These are phyloP conservation scores for Trichoderma sp. DNA, from an alignment of 2,329 filamentous ascomycete species.

Conservation along the genomic window DNA sequence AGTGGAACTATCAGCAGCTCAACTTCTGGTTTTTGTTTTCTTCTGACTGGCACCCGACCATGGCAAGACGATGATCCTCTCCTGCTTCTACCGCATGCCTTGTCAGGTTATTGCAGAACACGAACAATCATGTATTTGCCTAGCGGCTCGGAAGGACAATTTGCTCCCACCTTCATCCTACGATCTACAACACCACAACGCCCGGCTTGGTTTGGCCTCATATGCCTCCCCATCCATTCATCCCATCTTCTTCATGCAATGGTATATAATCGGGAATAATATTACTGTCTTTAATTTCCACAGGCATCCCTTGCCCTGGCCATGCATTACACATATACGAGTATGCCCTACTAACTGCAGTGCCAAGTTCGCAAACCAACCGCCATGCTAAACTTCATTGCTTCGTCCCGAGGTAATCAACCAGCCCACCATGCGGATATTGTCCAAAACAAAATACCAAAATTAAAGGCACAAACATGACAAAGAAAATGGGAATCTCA, in stretches of 20 bases:
- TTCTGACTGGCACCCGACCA: not conserved
- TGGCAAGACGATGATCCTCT: not conserved
- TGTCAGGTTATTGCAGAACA: not conserved
- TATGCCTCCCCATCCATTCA: not conserved
- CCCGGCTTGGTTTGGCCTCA: not conserved
- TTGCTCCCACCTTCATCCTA: not conserved
- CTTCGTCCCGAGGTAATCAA: not conserved
- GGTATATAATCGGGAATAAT: not conserved
- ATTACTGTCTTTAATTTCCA: not conserved
- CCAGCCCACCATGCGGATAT: not conserved
- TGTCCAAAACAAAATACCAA: not conserved
- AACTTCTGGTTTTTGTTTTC: not conserved
- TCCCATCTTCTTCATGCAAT: not conserved
- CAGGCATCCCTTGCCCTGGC: not conserved
- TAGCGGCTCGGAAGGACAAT: not conserved
- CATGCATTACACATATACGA: not conserved
- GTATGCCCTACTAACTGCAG: not conserved
- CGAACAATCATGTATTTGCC: not conserved
- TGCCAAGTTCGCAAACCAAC: not conserved
- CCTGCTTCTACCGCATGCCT: not conserved
- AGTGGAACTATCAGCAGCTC: constrained; percentile 1
- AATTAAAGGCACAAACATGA: not conserved
- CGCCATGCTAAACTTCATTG: not conserved
- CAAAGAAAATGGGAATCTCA: not conserved
- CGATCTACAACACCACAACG: not conserved